These are phyloP conservation scores for Chaetoceros tenuissimus DNA, from an alignment of 108 stramenopile species.

Conservation along the genomic window DNA sequence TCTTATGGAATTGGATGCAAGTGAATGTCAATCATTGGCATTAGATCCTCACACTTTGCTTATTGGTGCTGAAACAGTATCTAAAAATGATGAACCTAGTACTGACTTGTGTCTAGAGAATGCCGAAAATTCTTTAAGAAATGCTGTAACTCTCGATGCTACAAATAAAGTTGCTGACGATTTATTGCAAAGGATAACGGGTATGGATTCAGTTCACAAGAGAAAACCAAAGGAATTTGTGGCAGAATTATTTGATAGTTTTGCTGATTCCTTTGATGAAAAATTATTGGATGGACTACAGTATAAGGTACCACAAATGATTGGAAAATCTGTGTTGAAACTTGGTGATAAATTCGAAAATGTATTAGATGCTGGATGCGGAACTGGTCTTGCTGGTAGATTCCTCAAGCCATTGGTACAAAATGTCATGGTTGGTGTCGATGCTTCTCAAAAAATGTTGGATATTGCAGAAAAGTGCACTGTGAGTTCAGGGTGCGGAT, in stretches of 20 bases:
- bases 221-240: slow-evolving; percentile 68
- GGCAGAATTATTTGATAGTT: slow-evolving; percentile 64
- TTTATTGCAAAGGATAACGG: slow-evolving; percentile 35
- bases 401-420: slow-evolving; percentile 38
- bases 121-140: slow-evolving; percentile 53
- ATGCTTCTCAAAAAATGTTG: slow-evolving; percentile 62
- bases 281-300: slow-evolving; percentile 38
- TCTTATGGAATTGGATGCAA: slow-evolving; percentile 23
- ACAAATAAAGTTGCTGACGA: slow-evolving; percentile 34
- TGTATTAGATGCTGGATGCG: slow-evolving; percentile 68
- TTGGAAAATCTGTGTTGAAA: slow-evolving; percentile 35
- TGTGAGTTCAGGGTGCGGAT: slow-evolving; percentile 34
- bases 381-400: slow-evolving; percentile 65
- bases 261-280: slow-evolving; percentile 69
- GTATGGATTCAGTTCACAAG: slow-evolving; percentile 19
- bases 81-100: slow-evolving; percentile 13
- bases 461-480: slow-evolving; percentile 50
- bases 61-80: slow-evolving; percentile 32
- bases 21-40: slow-evolving; percentile 31
- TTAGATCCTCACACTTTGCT: slow-evolving; percentile 42
- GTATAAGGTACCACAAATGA: slow-evolving; percentile 49
- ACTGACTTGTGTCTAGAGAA: slow-evolving; percentile 36
- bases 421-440: slow-evolving; percentile 50
- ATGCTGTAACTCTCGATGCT: slow-evolving; percentile 48
- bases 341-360: slow-evolving; percentile 16